Evolutionary conservation across 2,329 filamentous ascomycete species (phyloP).

Genomic region (Penicillium sp.): DNA sequence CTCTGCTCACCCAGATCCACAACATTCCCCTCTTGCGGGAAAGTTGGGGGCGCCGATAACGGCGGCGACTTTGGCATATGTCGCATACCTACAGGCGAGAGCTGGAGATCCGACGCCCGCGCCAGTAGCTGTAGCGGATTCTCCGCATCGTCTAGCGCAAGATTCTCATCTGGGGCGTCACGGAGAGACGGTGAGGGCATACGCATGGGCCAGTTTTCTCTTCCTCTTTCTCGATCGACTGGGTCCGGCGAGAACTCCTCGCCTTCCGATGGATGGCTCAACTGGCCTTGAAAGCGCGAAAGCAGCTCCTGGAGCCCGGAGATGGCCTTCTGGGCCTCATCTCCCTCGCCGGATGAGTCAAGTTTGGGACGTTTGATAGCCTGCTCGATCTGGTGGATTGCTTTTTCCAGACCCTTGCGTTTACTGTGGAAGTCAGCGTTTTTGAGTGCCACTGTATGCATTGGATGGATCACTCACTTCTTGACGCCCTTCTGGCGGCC

Average conservation of each 20-base stretch:
- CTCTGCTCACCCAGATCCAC: conserved; percentile 12
- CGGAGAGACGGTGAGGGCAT: conserved; percentile 29
- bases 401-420: conserved; percentile 73
- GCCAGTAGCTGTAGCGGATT: conserved; percentile 75
- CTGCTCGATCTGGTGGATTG: conserved; percentile 74
- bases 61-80: conserved; percentile 28
- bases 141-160: conserved; percentile 72
- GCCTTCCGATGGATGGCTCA: conserved; percentile 25
- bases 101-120: conserved; percentile 69
- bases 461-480: conserved; percentile 61
- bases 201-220: background rate
- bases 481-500: conserved; percentile 77
- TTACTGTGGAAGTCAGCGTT: conserved; percentile 56
- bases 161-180: conserved; percentile 51
- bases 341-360: conserved; percentile 43
- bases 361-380: conserved; percentile 63
- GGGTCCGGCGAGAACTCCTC: conserved; percentile 35
- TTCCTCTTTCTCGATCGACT: conserved; percentile 12
- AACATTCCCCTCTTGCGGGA: conserved; percentile 9
- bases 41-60: conserved; percentile 47
- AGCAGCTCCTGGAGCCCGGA: conserved; percentile 57
- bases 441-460: too few species aligned
- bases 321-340: conserved; percentile 48
- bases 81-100: conserved; percentile 47
- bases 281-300: conserved; percentile 50